A percentile compares a stretch with the other conserved stretches of the same genome.
These are phyloP conservation scores for Cladosporium sp. DNA, from an alignment of 2,329 filamentous ascomycete species.

Conservation along the genomic window DNA sequence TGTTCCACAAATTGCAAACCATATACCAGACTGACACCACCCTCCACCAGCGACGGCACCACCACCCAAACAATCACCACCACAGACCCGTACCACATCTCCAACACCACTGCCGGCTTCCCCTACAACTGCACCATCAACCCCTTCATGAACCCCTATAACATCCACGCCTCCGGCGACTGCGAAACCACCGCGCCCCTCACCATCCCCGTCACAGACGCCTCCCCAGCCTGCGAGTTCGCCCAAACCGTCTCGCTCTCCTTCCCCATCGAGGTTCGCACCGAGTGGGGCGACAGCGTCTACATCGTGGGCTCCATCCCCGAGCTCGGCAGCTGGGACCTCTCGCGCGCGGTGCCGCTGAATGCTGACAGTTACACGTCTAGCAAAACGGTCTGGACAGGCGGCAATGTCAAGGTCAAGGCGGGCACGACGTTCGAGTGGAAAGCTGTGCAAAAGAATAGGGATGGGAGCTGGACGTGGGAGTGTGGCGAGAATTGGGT, in stretches of 20 bases:
- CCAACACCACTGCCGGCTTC: constrained; percentile 22
- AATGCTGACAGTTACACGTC: constrained; percentile 50
- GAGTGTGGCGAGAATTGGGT: constrained; percentile 43
- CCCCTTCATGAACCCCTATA: constrained; percentile 20
- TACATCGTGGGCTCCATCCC: constrained; percentile 63
- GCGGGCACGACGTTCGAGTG: constrained; percentile 61
- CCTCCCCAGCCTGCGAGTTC: background rate
- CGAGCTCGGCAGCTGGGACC: constrained; percentile 62
- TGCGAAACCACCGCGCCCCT: constrained; percentile 26
- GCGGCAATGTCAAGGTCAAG: constrained; percentile 51
- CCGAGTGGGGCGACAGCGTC: constrained; percentile 61
- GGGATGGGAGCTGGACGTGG: constrained; percentile 59
- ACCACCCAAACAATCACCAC: constrained; percentile 6
- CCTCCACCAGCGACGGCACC: background rate
- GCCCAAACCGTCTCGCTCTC: constrained; percentile 27
- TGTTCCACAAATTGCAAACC: background rate
- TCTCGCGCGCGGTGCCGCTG: constrained; percentile 54
- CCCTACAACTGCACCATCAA: constrained; percentile 28
- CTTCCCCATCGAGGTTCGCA: constrained; percentile 35
- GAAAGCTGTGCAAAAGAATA: constrained; percentile 64
- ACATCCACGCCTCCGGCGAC: constrained; percentile 30
- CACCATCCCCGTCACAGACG: background rate
- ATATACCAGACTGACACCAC: background rate
- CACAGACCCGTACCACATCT: constrained; percentile 17
- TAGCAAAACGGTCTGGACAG: constrained; percentile 60